Evolutionary conservation across 768 basidiomycete genomes (phyloP), one percentile per base, ranked within the genome.

Genomic region (Naganishia antarctica): DNA sequence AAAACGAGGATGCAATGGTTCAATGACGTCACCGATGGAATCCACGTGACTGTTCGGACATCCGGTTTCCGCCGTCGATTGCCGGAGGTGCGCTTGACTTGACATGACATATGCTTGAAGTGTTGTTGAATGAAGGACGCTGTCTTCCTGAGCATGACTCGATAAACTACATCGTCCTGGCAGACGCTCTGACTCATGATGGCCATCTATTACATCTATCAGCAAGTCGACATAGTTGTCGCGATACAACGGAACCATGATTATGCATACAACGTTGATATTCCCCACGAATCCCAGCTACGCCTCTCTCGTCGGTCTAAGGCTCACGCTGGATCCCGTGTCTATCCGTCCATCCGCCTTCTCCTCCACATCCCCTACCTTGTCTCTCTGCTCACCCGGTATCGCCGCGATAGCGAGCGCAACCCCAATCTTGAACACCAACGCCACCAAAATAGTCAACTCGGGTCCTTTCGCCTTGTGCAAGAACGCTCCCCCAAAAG

Each of bases 401-500:
- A 57, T 37, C 8, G 40, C n/a, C 21, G 18, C 53, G n/a, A 57
- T 18, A 2, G 21, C 53, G 4, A 40, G 12, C 53, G 53, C 25
- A n/a, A 57, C 40, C 7, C 16, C 32, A 12, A 57, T 2, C 37
- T 57, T 57, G 37, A 57, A 15, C 37, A 57, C 53, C 13, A 34
- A 40, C 4, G 53, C 53, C 1, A 57, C 34, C 32, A 57, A 26
- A 29, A 57, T 57, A 1, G 53, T 25, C 53, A 34, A 23, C 21
- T 57, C 53, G 9, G 53, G 31, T 5, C 53, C 53, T 5, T 25
- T 23, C 8, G 53, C 53, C 34, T 57, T 57, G 53, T 57, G 53
- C 53, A 57, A 23, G 53, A 57, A 57, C 23, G 53, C 53, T 25
- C 53, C 53, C 1, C 21, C 53, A 40, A 57, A 57, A n/a, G 53